Base-by-base conservation (phyloP, 2,329 filamentous ascomycete genomes). In the Neodidymelliopsis sp. region DNA sequence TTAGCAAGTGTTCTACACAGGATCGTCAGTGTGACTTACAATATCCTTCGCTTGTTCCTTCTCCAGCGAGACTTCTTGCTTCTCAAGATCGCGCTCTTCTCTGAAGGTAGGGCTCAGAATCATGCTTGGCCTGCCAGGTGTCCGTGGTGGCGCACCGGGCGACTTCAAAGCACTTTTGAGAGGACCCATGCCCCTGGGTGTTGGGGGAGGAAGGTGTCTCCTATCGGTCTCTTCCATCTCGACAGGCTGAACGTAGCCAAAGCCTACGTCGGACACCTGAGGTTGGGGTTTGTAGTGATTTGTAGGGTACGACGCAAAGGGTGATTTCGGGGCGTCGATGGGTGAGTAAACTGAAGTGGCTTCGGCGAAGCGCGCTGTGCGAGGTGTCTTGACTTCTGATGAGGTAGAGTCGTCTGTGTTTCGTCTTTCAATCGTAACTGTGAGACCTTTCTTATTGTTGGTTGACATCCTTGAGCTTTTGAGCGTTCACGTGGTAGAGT, bases 111-210 rank as follows among this genome's bases (percentile, higher is more conserved):
- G 92, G 75, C 91, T 97, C 58, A 96, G 77, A 15, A 90, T 89
- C 72, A 93, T 94, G 59, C 92, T 76, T 54, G 82, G 84, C 22
- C 59, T 56, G 20, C 53, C 62, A 18, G 62, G 62, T 64, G 87
- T 83, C 58, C 72, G 66, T 20, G 83, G 90, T 4, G 90, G 86
- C 2, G 91, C 93, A 15, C 91, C 91, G 4, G 93, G 92, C 13
- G 89, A 86, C 77, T 84, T 96, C 80, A 97, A 82, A 43, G 91
- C 92, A 74, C 91, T 96, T 81, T 94, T 96, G 63, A 96, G 82
- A 6, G 90, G 90, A 11, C 47, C n/a, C n/a, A n/a, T n/a, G 15
- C 89, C 88, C 63, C 82, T 87, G 42, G 90, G 90, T 27, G 86
- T 79, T 83, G 83, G 51, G 82, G 86, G 67, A 65, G 65, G 72